Percentiles rank a stretch among this genome's conserved stretches.
These are phyloP conservation scores for Cyberlindnera euphorbiae DNA, from an alignment of 805 yeast species.

Conservation along the genomic window DNA sequence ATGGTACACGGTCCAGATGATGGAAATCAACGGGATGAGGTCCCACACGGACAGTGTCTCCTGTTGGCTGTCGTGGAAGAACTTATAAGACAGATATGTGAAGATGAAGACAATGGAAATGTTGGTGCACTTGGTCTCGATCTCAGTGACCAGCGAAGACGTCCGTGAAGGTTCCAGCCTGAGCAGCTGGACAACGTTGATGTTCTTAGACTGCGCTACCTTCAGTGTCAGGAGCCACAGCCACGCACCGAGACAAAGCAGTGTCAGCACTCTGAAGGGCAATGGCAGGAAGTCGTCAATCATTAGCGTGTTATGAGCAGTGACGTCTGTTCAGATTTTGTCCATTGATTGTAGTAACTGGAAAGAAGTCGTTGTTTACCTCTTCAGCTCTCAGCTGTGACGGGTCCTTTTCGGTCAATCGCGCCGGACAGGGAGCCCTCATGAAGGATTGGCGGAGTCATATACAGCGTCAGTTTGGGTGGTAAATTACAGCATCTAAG, in stretches of 20 bases:
- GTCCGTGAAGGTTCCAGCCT: conserved; percentile 8
- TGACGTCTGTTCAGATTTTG: no score
- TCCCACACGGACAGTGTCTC: conserved; percentile 11
- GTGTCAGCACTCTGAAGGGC: conserved; percentile 11
- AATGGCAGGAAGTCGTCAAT: conserved; percentile 12
- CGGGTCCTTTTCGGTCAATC: no score
- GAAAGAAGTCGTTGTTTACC: no score
- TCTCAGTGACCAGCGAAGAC: neutral
- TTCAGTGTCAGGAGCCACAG: conserved; percentile 9
- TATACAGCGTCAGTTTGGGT: no score
- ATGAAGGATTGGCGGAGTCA: no score
- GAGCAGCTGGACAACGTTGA: conserved; percentile 11
- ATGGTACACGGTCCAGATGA: conserved; percentile 6
- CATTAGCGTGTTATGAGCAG: neutral
- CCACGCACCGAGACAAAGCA: conserved; percentile 11
- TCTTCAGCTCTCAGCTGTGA: no score
- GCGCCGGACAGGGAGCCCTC: no score
- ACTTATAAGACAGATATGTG: conserved; percentile 1
- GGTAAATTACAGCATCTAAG: no score
- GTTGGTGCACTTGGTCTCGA: conserved; percentile 7
- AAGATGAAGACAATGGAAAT: conserved; percentile 3
- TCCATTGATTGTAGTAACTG: no score
- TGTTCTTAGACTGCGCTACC: conserved; percentile 1
- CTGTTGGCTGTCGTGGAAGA: conserved; percentile 1
- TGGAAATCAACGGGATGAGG: conserved; percentile 5